Conservation (phyloP, 164 flowering plant species). For the Brasenia schreberi region DNA sequence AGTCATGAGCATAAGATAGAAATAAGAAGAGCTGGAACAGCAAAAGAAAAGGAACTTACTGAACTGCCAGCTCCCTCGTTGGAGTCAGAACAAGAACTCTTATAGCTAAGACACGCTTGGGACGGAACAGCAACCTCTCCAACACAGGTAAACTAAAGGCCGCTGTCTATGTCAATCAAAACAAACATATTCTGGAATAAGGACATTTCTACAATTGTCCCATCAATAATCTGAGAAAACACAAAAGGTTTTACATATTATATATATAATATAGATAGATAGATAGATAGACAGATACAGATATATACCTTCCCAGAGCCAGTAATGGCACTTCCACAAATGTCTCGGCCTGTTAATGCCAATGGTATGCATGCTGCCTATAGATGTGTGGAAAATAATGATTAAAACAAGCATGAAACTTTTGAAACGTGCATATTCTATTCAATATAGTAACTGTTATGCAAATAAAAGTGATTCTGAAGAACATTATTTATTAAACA, state of each 20-base stretch:
- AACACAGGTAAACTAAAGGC: conserved; percentile 82
- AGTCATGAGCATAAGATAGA: neutral
- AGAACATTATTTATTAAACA: too few species aligned
- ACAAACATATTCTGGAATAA: neutral
- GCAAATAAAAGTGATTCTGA: too few species aligned
- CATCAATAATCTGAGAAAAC: too few species aligned
- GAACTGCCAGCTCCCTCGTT: conserved; percentile 92
- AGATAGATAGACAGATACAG: too few species aligned
- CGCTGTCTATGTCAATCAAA: conserved; percentile 50
- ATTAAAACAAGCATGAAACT: too few species aligned
- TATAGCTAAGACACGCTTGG: conserved; percentile 69
- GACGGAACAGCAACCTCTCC: conserved; percentile 77
- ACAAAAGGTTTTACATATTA: too few species aligned
- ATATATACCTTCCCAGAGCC: conserved; percentile 88
- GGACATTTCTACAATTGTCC: neutral
- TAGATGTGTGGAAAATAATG: conserved; percentile 4
- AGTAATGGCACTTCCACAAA: conserved; percentile 95
- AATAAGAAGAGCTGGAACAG: neutral
- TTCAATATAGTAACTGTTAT: too few species aligned
- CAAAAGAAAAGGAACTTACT: conserved; percentile 35
- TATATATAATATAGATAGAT: too few species aligned
- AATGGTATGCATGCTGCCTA: conserved; percentile 93
- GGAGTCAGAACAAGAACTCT: conserved; percentile 93
- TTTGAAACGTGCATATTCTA: too few species aligned
- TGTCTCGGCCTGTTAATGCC: conserved; percentile 79